A percentile compares a stretch with the other conserved stretches of the same genome.
Evolutionary conservation across 2,329 filamentous ascomycete genomes (phyloP).

Genomic region (Trichothecium sympodiale): DNA sequence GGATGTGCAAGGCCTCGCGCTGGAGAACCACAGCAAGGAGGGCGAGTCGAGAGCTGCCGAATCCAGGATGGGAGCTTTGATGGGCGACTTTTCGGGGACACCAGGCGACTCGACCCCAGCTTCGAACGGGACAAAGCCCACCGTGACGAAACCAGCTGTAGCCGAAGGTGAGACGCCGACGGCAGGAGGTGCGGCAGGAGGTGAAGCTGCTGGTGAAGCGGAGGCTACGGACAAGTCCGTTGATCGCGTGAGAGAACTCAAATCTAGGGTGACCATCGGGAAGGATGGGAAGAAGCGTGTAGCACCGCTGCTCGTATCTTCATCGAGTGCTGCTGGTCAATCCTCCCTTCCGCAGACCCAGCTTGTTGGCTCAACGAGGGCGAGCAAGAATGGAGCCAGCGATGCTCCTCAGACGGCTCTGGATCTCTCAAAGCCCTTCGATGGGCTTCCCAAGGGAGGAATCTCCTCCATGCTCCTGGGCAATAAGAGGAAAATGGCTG

Average conservation of each 20-base stretch:
- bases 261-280: constrained; percentile 85
- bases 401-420: constrained; percentile 74
- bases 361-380: constrained; percentile 64
- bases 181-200: constrained; percentile 18
- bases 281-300: constrained; percentile 97
- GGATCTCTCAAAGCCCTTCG: constrained; percentile 87
- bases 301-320: constrained; percentile 81
- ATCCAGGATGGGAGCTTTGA: constrained; percentile 94
- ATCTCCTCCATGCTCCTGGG: constrained; percentile 77
- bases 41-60: constrained; percentile 84
- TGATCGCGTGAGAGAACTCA: constrained; percentile 51
- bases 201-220: constrained; percentile 21
- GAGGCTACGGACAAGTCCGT: constrained; percentile 42
- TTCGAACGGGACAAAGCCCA: constrained; percentile 40
- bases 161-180: constrained; percentile 26
- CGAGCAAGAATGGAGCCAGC: constrained; percentile 44
- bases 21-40: constrained; percentile 88
- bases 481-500: constrained; percentile 78
- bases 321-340: constrained; percentile 65
- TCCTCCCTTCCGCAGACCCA: constrained; percentile 85
- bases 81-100: constrained; percentile 60
- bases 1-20: constrained; percentile 73
- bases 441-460: constrained; percentile 83
- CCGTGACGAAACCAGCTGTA: constrained; percentile 22
- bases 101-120: constrained; percentile 36